A percentile compares a stretch with the other conserved stretches of the same genome.
Evolutionary conservation across 148 eudicot genomes (phyloP).

Genomic region (Rhododendron vialii): DNA sequence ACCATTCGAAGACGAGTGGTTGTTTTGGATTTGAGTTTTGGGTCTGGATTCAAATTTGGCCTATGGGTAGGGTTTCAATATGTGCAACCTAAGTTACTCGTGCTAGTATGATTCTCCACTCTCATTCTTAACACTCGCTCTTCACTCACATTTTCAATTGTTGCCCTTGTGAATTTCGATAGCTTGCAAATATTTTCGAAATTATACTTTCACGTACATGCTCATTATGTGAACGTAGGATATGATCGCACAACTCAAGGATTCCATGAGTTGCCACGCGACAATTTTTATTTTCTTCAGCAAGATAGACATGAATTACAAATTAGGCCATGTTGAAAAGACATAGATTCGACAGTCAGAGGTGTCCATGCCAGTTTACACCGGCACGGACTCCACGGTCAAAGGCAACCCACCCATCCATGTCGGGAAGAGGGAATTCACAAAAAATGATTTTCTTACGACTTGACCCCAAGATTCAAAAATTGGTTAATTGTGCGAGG

Average conservation of each 20-base stretch:
- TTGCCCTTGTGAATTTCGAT: background rate
- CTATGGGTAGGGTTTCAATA: background rate
- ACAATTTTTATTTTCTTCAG: background rate
- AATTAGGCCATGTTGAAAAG: background rate
- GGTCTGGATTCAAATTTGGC: background rate
- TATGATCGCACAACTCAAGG: background rate
- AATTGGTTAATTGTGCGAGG: rapidly evolving
- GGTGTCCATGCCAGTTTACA: background rate
- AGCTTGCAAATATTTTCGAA: background rate
- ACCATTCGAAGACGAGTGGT: background rate
- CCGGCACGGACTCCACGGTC: too few relatives aligned
- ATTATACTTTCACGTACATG: background rate
- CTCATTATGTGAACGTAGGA: background rate
- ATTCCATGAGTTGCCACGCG: background rate
- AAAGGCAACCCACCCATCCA: background rate
- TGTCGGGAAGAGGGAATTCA: background rate
- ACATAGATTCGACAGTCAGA: background rate
- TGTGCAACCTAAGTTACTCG: too few relatives aligned
- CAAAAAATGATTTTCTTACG: too few relatives aligned
- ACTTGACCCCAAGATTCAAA: background rate
- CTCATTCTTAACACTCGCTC: too few relatives aligned
- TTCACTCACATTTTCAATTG: background rate
- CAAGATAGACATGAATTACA: background rate
- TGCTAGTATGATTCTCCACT: background rate
- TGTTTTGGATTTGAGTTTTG: background rate